Percentiles rank a stretch among this genome's conserved stretches.
Conservation (phyloP, 495 filamentous ascomycete genomes). For the Aspergillus bridgeri region DNA sequence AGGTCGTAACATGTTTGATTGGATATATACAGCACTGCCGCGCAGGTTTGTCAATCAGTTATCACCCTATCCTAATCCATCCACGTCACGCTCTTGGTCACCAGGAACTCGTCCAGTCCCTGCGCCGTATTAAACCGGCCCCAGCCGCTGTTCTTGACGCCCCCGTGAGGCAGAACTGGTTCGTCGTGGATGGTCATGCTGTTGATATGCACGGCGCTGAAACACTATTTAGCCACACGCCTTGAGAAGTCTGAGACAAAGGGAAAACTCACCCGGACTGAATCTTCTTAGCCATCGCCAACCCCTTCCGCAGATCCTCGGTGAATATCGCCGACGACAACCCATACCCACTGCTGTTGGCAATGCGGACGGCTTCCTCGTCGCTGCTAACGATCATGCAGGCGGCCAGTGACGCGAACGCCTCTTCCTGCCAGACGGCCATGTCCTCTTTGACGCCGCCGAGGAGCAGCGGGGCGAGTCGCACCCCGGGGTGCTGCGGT, state of each 20-base stretch:
- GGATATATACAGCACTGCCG: too few species aligned
- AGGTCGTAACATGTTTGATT: too few species aligned
- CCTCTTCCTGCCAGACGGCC: conserved; percentile 75
- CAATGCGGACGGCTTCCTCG: conserved; percentile 44
- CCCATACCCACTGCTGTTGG: conserved; percentile 48
- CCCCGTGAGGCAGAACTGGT: conserved; percentile 72
- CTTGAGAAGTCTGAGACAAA: too few species aligned
- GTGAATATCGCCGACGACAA: conserved; percentile 48
- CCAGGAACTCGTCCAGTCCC: conserved; percentile 71
- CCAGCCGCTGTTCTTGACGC: conserved; percentile 79
- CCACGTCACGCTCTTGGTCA: conserved; percentile 80
- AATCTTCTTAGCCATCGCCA: conserved; percentile 43
- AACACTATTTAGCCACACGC: conserved; percentile 4
- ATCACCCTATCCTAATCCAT: conserved; percentile 30
- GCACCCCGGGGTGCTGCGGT: conserved; percentile 46
- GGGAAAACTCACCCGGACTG: conserved; percentile 39
- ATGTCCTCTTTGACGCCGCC: conserved; percentile 65
- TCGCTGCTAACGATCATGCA: conserved; percentile 42
- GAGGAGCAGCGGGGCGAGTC: conserved; percentile 69
- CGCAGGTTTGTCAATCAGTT: background rate
- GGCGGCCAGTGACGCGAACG: conserved; percentile 70
- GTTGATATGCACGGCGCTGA: conserved; percentile 78
- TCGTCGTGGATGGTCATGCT: conserved; percentile 86
- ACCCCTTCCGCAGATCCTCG: conserved; percentile 39
- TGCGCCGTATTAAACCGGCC: conserved; percentile 58